Base-by-base conservation (phyloP, 1,139 yeast species). In the Nadsonia commutata region DNA sequence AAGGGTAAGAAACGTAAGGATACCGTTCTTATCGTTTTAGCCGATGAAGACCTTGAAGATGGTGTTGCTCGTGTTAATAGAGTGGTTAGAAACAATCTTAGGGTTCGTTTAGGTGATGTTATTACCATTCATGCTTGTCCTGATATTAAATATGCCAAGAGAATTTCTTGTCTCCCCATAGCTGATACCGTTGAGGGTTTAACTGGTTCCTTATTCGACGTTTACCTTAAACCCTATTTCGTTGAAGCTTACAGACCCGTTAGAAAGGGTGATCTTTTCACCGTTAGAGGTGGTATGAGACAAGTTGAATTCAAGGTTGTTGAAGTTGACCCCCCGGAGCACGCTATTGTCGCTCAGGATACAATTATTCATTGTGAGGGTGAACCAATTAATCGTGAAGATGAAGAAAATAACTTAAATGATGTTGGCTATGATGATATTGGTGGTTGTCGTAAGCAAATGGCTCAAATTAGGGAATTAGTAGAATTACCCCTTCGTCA, bases 191-290 rank as follows among this genome's bases (percentile, higher is more conserved):
- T 90, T 53, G 99, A 90, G 68, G 99, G 99, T 50, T 73, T 90
- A 51, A 90, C 97, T 23, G 98, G 99, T 48, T 85, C 95, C n/a
- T 71, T 90, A 55, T 90, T 90, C 56, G 99, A 90, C 58, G 95
- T 90, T 38, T 90, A 80, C 69, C 75, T 90, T 64, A 90, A 90
- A 69, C 99, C 99, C 41, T 90, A 90, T 69, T 90, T 93, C 62
- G 96, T 90, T 45, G 99, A 90, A 67, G 97, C 98, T 46, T 90
- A 90, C 68, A 79, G 99, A 66, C 99, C 99, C 1, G 96, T 93
- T 41, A 80, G 97, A 65, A 90, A 88, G 63, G 97, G 97, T 52
- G 99, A 90, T 60, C 81, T 84, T 56, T 90, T 90, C 67, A 79
- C 93, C 38, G 97, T 86, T 31, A 78, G 98, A 62, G 99, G 98